These are phyloP conservation scores for Sporisorium scitamineum DNA, from an alignment of 1,284 basidiomycete species.

Conservation along the genomic window DNA sequence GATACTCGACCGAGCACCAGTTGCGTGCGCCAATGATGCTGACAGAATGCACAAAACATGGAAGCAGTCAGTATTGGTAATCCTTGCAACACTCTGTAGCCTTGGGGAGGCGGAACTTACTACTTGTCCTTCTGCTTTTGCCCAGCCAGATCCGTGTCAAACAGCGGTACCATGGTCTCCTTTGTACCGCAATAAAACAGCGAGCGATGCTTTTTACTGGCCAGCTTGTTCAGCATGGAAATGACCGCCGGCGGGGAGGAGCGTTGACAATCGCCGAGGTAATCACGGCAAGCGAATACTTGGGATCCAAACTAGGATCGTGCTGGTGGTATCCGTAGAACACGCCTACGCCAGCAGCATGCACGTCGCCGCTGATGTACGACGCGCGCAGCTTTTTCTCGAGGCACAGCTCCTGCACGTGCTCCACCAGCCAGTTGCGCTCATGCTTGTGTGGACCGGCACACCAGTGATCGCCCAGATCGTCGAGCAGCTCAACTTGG, in stretches of 20 bases:
- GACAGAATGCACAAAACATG: background rate
- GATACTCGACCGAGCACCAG: constrained; percentile 83
- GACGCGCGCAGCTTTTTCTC: constrained; percentile 59
- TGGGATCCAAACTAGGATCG: constrained; percentile 60
- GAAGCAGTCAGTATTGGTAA: background rate
- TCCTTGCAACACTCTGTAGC: no score
- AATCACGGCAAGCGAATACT: constrained; percentile 66
- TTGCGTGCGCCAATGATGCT: constrained; percentile 86
- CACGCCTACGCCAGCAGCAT: constrained; percentile 60
- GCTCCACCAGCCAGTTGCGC: constrained; percentile 87
- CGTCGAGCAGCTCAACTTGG: constrained; percentile 68
- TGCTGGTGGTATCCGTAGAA: constrained; percentile 54
- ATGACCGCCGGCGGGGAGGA: constrained; percentile 81
- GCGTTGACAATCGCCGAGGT: constrained; percentile 67
- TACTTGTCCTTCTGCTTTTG: constrained; percentile 75
- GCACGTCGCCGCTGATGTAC: constrained; percentile 67
- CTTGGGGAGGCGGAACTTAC: no score
- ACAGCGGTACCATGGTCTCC: constrained; percentile 81
- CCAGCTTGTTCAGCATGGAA: constrained; percentile 81
- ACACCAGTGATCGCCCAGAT: constrained; percentile 81
- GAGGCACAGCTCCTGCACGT: constrained; percentile 68
- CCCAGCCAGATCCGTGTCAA: constrained; percentile 82
- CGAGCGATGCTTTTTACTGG: constrained; percentile 80
- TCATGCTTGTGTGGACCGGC: constrained; percentile 77
- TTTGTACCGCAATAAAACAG: constrained; percentile 74